Evolutionary conservation across 2,329 filamentous ascomycete genomes (phyloP).

Genomic region (Cladophialophora immunda): DNA sequence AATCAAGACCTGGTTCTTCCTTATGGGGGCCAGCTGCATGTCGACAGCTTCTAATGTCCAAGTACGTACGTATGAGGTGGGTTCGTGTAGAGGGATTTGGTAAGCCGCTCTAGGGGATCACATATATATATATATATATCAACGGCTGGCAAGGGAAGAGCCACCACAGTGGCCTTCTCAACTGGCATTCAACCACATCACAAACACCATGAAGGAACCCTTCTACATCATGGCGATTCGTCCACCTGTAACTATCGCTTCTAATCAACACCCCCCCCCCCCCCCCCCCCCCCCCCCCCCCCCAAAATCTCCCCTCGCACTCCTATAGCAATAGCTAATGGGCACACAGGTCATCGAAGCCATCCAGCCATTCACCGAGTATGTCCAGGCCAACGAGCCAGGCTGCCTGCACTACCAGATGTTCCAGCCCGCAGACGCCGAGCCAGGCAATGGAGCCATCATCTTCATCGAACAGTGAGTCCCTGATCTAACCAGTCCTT

Average conservation of each 20-base stretch:
- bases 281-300: no score
- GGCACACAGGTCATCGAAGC: neutral
- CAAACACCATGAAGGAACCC: conserved; percentile 2
- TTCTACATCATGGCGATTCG: conserved; percentile 15
- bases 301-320: neutral
- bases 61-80: neutral
- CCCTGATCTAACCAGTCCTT: no score
- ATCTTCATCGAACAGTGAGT: conserved; percentile 9
- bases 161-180: neutral
- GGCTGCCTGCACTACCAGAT: conserved; percentile 11
- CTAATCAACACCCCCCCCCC: no score
- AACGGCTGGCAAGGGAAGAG: neutral
- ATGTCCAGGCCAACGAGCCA: conserved; percentile 14
- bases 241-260: no score
- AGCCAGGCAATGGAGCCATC: neutral
- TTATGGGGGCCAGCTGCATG: neutral
- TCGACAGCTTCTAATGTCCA: neutral
- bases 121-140: neutral
- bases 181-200: neutral
- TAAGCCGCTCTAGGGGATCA: neutral
- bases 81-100: neutral
- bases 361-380: conserved; percentile 11
- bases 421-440: conserved; percentile 6
- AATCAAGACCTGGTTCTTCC: no score
- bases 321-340: neutral